Conservation (phyloP, 2,329 filamentous ascomycete genomes). For the Phyllosticta citrichinensis region DNA sequence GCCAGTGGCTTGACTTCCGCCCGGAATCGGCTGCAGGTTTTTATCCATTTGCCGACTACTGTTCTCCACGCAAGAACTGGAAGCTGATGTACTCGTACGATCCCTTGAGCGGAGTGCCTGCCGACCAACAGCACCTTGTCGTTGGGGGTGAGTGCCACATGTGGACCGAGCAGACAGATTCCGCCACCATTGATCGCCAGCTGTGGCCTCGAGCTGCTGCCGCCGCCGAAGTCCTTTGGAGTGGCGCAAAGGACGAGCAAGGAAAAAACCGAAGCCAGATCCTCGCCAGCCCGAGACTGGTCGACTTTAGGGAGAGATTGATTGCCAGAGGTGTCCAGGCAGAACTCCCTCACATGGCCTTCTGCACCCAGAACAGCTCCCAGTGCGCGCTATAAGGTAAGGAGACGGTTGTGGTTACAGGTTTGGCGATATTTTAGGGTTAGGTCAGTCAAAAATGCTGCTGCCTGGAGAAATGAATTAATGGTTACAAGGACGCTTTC, state of each 20-base stretch:
- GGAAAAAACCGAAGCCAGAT: slow-evolving; percentile 58
- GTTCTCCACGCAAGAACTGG: slow-evolving; percentile 72
- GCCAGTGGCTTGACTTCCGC: slow-evolving; percentile 65
- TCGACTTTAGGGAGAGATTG: slow-evolving; percentile 68
- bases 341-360: slow-evolving; percentile 61
- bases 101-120: slow-evolving; percentile 51
- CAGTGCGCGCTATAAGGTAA: slow-evolving; percentile 32
- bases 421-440: not conserved
- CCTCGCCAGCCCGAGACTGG: slow-evolving; percentile 57
- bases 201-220: slow-evolving; percentile 70
- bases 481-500: not conserved
- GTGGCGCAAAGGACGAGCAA: slow-evolving; percentile 53
- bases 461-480: not conserved
- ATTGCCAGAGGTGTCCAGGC: slow-evolving; percentile 56
- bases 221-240: slow-evolving; percentile 73
- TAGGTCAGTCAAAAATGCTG: not conserved
- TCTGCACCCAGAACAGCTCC: slow-evolving; percentile 54
- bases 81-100: slow-evolving; percentile 71
- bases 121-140: slow-evolving; percentile 54
- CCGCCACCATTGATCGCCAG: slow-evolving; percentile 62
- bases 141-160: slow-evolving; percentile 73
- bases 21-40: slow-evolving; percentile 39
- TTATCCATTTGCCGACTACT: slow-evolving; percentile 68
- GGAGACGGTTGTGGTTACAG: not conserved
- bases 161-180: slow-evolving; percentile 72